Conservation (phyloP, 495 filamentous ascomycete genomes). For the Podospora pseudoanserina region DNA sequence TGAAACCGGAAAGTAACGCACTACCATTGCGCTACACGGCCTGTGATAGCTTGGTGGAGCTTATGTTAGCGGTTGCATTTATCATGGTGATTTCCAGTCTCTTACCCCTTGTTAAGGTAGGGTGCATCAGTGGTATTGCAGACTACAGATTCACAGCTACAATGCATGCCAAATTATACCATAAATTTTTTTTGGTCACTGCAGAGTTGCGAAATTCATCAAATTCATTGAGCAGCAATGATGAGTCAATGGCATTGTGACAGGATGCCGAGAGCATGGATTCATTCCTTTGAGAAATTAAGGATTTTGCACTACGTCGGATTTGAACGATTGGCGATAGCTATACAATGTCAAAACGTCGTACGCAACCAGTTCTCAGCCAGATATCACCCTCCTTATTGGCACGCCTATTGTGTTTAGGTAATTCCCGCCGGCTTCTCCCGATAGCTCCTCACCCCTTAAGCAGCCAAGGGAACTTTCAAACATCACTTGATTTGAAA, state of each 20-base stretch:
- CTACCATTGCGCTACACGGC: constrained; percentile 4
- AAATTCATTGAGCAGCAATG: too few species aligned
- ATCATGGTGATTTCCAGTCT: neutral
- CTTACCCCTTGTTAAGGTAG: neutral
- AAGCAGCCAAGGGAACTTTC: neutral
- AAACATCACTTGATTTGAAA: neutral
- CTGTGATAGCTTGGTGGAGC: neutral
- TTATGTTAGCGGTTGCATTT: neutral
- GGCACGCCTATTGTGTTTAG: neutral
- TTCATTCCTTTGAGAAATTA: too few species aligned
- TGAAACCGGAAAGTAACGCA: constrained; percentile 3
- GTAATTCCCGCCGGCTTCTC: neutral
- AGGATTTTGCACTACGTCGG: neutral
- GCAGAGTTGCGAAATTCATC: too few species aligned
- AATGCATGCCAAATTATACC: too few species aligned
- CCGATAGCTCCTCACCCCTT: neutral
- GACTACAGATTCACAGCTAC: too few species aligned
- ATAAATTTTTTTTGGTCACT: too few species aligned
- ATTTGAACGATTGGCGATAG: neutral
- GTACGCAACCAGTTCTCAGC: neutral
- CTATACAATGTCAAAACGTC: neutral
- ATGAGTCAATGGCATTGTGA: too few species aligned
- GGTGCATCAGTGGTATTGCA: too few species aligned
- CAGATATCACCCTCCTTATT: neutral
- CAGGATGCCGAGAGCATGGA: too few species aligned